Conservation (phyloP, 208 protist genomes). For the Acanthamoeba pearcei region DNA sequence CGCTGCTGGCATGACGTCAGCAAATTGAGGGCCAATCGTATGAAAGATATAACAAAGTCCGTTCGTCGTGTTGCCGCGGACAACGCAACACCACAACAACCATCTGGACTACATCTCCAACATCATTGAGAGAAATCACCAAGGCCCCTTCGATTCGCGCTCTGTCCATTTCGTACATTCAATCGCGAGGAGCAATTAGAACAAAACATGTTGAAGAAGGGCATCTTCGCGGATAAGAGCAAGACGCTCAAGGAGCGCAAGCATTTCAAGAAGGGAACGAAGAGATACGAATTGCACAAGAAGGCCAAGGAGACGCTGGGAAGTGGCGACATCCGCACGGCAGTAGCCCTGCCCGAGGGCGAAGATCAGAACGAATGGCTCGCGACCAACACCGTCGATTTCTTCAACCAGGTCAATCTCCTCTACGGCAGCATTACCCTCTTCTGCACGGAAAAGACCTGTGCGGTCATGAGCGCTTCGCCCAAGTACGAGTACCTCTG, state of each 20-base stretch:
- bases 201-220: constrained; percentile 61
- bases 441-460: constrained; percentile 97
- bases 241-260: constrained; percentile 97
- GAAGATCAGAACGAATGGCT: constrained; percentile 99
- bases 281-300: constrained; percentile 96
- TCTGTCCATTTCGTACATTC: neutral
- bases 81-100: neutral
- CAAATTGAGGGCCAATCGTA: neutral
- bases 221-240: constrained; percentile 82
- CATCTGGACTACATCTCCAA: neutral
- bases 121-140: neutral
- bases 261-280: constrained; percentile 95
- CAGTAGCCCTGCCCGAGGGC: constrained; percentile 96
- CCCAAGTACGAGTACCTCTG: constrained; percentile 98
- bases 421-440: constrained; percentile 99
- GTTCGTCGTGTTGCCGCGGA: neutral
- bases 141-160: neutral
- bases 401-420: constrained; percentile 99
- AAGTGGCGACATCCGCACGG: constrained; percentile 94
- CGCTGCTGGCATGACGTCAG: neutral
- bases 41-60: neutral
- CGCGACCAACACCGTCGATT: constrained; percentile 98
- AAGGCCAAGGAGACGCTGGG: constrained; percentile 88
- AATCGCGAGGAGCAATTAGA: neutral
- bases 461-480: constrained; percentile 97